Base-by-base conservation (phyloP, 371 early-diverging fungal species). In the Mucor mucedo region DNA sequence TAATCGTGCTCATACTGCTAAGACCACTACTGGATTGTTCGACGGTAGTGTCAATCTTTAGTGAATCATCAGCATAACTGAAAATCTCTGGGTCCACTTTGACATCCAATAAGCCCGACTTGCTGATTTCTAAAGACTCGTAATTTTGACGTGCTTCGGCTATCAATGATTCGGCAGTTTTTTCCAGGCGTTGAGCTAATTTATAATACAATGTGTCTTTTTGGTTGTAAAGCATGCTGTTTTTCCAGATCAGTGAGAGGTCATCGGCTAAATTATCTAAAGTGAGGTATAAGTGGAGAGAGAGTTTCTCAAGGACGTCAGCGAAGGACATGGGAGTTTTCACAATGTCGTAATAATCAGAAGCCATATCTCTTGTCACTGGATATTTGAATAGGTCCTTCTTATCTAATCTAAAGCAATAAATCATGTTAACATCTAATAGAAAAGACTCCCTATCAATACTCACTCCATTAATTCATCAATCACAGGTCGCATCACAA, bases 301-400 rank as follows among this genome's bases (percentile, higher is more conserved):
- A 71, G n/a, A 87, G 33, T 57, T 81, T 84, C 3, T 78, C 63
- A 6, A 71, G 40, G 2, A 89, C 80, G 16, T 83, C 85, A 14
- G 66, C 60, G 60, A 88, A 85, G 10, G 84, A 85, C 85, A 86
- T 86, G 2, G 88, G 86, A 5, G 73, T 52, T 52, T 79, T 78
- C 53, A 95, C 86, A 50, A 93, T 73, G 2, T 87, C 83, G 35
- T 78, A 71, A 69, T 97, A 97, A 66, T 95, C 95, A 13, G 95
- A 89, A 0, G 91, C 95, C 35, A 88, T 80, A 13, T 86, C 89
- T 4, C 73, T 65, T n/a, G 88, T 83, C 5, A 96, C 95, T 0
- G 95, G 94, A 41, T 87, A 78, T 50, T 65, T 68, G 65, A 83
- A 85, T 52, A 76, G 69, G 32, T 80, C 80, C 54, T 78, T 78